Base-by-base conservation (phyloP, 2,329 filamentous ascomycete species). In the Penicillium sp. region DNA sequence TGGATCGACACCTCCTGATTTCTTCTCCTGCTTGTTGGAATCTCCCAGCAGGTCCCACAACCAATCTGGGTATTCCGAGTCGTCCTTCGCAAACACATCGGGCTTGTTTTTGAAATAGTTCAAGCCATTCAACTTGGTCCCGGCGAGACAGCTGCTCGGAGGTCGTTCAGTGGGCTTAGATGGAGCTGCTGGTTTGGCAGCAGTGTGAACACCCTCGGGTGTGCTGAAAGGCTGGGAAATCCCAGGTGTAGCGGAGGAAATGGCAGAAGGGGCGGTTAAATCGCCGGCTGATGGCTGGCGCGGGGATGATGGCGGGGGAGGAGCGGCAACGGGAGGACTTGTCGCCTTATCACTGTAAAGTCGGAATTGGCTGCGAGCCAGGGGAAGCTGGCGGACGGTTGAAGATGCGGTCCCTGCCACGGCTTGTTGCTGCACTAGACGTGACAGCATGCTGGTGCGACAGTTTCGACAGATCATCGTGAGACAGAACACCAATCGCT, bases 51-150 rank as follows among this genome's bases (percentile, higher is more conserved):
- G 50, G 3, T 48, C 56, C 69, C 69, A 72, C 36, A 72, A 44
- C 69, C 69, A 72, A 10, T 69, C 63, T 10, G 69, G 69, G 46
- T 72, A 72, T 46, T 71, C 69, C 28, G 60, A 56, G 45, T 72
- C 69, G 38, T 71, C 68, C 52, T 62, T 44, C 9, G 69, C 69
- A 34, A 69, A 36, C 15, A 70, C 44, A 25, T 68, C 64, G 5
- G 66, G 61, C 42, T 69, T 67, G 49, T 68, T 68, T 51, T 71
- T 71, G 39, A 66, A 62, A 50, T 71, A 71, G 41, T 68, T 69
- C 30, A 72, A 54, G 9, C 67, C 66, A 15, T 56, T 55, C 42
- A 72, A 35, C 40, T 56, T 59, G 4, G 61, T 64, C 8, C 69
- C 69, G 5, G 63, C 61, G 0, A 55, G 42, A 17, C 66, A 64